A percentile compares a stretch with the other conserved stretches of the same genome.
Evolutionary conservation across 2,329 filamentous ascomycete genomes (phyloP).

Genomic region (Zalaria obscura): DNA sequence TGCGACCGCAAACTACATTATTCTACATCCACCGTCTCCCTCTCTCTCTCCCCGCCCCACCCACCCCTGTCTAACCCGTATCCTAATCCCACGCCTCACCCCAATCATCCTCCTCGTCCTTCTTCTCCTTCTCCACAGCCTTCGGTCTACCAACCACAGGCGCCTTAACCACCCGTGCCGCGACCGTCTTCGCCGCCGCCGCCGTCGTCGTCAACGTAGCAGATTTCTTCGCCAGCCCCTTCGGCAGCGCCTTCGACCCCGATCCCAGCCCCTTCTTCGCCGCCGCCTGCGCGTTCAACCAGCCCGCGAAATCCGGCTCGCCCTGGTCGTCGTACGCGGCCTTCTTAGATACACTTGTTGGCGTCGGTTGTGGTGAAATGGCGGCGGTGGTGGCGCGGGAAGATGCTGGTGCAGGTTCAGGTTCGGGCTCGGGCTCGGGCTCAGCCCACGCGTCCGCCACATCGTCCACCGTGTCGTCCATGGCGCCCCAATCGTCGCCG

Average conservation of each 20-base stretch:
- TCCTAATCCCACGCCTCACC: conserved; percentile 18
- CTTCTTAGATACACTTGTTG: conserved; percentile 6
- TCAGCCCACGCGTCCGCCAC: conserved; percentile 32
- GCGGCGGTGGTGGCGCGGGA: conserved; percentile 10
- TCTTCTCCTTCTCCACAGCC: conserved; percentile 14
- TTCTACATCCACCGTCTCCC: too few relatives aligned
- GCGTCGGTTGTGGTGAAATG: conserved; percentile 8
- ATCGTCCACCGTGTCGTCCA: conserved; percentile 43
- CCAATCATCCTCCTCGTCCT: conserved; percentile 26
- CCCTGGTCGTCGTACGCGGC: conserved; percentile 64
- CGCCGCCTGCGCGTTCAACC: conserved; percentile 74
- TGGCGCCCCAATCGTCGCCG: conserved; percentile 60
- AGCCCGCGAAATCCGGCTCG: conserved; percentile 91
- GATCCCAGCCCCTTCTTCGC: conserved; percentile 40
- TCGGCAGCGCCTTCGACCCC: conserved; percentile 49
- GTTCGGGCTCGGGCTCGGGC: conserved; percentile 28
- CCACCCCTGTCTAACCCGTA: too few relatives aligned
- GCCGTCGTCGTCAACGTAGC: conserved; percentile 18
- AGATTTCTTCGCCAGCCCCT: conserved; percentile 57
- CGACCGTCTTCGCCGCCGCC: conserved; percentile 9
- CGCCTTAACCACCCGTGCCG: conserved; percentile 11
- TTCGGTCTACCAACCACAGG: conserved; percentile 6
- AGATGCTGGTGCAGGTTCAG: conserved; percentile 10
- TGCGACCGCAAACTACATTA: too few relatives aligned
- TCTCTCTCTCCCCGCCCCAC: too few relatives aligned